phyloP scores from a whole-genome alignment of 805 yeast species.

The Lachancea thermotolerans region DNA sequence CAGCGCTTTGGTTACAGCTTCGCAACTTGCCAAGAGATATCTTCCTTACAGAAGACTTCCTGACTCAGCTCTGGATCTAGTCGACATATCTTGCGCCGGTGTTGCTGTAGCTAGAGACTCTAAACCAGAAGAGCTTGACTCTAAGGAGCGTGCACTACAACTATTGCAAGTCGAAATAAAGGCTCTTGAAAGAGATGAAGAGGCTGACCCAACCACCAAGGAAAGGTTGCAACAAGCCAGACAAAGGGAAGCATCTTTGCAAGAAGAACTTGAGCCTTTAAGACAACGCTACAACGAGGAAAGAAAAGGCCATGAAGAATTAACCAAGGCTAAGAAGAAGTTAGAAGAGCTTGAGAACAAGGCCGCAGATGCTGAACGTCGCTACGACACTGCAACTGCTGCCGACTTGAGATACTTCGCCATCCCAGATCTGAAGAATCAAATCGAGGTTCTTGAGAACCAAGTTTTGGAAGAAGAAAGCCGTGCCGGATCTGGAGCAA shows the following conservation, averaged over 20 bases:
- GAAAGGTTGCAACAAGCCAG: constrained; percentile 79
- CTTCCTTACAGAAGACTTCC: constrained; percentile 93
- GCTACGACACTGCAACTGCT: constrained; percentile 88
- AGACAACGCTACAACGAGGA: constrained; percentile 82
- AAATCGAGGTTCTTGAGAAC: constrained; percentile 67
- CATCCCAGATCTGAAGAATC: constrained; percentile 80
- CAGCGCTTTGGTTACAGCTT: constrained; percentile 88
- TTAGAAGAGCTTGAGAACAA: constrained; percentile 88
- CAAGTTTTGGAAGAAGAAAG: constrained; percentile 72
- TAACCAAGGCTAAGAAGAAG: constrained; percentile 82
- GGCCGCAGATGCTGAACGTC: constrained; percentile 95
- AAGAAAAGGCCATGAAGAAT: constrained; percentile 83
- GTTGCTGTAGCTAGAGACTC: constrained; percentile 98
- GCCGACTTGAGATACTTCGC: constrained; percentile 97
- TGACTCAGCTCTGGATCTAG: constrained; percentile 92
- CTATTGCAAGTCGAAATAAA: constrained; percentile 91
- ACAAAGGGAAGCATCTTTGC: constrained; percentile 72
- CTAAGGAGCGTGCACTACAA: constrained; percentile 85
- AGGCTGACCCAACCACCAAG: constrained; percentile 71
- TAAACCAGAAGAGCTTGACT: constrained; percentile 93
- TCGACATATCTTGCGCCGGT: constrained; percentile 93
- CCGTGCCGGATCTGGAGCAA: constrained; percentile 48
- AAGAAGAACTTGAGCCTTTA: constrained; percentile 78
- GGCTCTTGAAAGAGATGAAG: constrained; percentile 93
- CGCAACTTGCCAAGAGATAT: constrained; percentile 89